phyloP scores from a whole-genome alignment of 768 basidiomycete species.

The Pisolithus marmoratus region DNA sequence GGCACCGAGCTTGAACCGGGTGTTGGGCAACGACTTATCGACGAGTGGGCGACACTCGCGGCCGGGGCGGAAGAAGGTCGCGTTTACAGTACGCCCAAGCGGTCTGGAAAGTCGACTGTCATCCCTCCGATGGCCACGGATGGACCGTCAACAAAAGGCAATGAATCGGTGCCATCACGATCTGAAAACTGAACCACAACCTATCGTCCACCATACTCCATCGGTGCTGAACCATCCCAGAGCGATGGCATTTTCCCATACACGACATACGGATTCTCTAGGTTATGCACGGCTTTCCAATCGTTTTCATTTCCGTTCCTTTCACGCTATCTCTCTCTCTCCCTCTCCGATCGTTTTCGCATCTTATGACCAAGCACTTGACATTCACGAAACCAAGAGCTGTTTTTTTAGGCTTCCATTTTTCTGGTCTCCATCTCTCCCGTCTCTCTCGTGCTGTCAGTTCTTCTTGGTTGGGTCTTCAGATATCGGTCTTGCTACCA shows the following conservation, averaged over 20 bases:
- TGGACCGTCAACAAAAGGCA: neutral
- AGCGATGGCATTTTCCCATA: no score
- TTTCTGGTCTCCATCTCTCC: neutral
- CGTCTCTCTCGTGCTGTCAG: neutral
- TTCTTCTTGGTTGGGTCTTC: neutral
- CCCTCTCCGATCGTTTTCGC: neutral
- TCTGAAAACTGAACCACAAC: neutral
- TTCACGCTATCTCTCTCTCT: neutral
- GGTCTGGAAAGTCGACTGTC: neutral
- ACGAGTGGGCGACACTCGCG: constrained; percentile 55
- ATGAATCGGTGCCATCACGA: neutral
- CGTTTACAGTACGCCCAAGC: neutral
- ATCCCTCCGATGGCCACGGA: neutral
- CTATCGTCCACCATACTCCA: neutral
- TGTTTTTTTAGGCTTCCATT: neutral
- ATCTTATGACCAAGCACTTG: neutral
- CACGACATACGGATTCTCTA: neutral
- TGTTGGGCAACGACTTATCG: constrained; percentile 61
- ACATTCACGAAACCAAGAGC: constrained; percentile 4
- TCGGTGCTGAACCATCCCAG: neutral
- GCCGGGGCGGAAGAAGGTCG: constrained; percentile 1
- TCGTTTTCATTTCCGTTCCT: neutral
- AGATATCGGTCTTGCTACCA: neutral
- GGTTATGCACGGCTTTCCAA: neutral
- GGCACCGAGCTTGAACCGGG: constrained; percentile 89